phyloP scores from a whole-genome alignment of 1,284 basidiomycete species.

The Ceratorhiza oryzae-sativae region DNA sequence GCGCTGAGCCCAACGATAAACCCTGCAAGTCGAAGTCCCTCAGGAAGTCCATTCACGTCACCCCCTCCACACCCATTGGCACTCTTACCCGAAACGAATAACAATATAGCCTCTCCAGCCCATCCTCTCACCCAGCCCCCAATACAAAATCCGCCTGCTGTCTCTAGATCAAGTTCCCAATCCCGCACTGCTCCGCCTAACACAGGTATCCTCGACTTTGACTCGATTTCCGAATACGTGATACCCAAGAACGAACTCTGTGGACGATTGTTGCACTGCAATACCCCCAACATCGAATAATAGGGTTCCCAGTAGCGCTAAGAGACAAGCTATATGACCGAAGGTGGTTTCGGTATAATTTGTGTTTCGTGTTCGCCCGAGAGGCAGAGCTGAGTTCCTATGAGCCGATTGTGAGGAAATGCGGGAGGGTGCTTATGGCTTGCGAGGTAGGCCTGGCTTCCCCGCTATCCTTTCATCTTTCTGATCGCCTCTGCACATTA shows the following conservation, averaged over 20 bases:
- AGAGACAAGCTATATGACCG: conserved; percentile 70
- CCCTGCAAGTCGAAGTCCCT: conserved; percentile 40
- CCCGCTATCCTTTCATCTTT: neutral
- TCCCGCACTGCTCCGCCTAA: conserved; percentile 53
- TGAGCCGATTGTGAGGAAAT: conserved; percentile 95
- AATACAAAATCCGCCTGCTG: conserved; percentile 45
- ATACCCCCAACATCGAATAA: conserved; percentile 78
- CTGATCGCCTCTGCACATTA: conserved; percentile 49
- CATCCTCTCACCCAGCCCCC: conserved; percentile 55
- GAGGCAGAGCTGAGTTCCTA: conserved; percentile 91
- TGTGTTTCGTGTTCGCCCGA: conserved; percentile 95
- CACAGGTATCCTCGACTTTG: conserved; percentile 78
- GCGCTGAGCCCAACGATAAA: conserved; percentile 51
- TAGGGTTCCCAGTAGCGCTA: conserved; percentile 87
- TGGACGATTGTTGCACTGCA: conserved; percentile 84
- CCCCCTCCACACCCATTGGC: conserved; percentile 21
- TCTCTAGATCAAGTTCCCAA: conserved; percentile 50
- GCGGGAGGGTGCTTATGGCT: conserved; percentile 83
- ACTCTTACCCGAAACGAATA: conserved; percentile 15
- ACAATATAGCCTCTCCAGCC: conserved; percentile 49
- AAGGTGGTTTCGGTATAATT: conserved; percentile 92
- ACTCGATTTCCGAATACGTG: conserved; percentile 90
- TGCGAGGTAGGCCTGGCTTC: conserved; percentile 75
- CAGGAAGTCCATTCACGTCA: conserved; percentile 31
- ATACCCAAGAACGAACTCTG: conserved; percentile 89